Percentiles rank a stretch among this genome's conserved stretches.
phyloP scores from a whole-genome alignment of 306 rosid genomes.

The Geum urbanum region DNA sequence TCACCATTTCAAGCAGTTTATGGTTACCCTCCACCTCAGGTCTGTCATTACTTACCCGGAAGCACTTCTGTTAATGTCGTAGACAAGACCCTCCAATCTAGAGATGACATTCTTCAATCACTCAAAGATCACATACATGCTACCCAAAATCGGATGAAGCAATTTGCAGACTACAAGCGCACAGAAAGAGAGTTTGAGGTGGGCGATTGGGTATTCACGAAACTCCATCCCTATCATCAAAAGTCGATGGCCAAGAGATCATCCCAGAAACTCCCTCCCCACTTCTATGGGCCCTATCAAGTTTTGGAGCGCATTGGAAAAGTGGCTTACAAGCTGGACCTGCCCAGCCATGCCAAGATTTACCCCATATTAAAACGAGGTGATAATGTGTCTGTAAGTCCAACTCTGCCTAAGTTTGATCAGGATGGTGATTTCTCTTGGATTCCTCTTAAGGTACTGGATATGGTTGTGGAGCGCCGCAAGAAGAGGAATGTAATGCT shows the following conservation, averaged over 20 bases:
- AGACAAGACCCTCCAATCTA: not conserved
- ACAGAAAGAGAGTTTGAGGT: not conserved
- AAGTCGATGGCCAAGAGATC: not conserved
- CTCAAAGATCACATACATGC: not conserved
- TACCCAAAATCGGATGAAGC: not conserved
- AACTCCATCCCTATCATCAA: not conserved
- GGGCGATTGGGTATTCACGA: not conserved
- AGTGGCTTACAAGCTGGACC: not conserved
- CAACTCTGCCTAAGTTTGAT: not conserved
- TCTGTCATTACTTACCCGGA: not conserved
- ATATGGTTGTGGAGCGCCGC: too few species aligned
- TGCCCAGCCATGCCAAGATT: not conserved
- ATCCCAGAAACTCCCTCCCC: not conserved
- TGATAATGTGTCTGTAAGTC: accelerated
- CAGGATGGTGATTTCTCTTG: not conserved
- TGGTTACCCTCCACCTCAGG: accelerated
- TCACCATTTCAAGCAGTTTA: too few species aligned
- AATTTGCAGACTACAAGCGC: not conserved
- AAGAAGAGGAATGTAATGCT: too few species aligned
- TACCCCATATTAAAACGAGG: not conserved
- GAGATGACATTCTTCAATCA: not conserved
- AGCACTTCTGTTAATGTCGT: not conserved
- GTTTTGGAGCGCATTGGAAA: not conserved
- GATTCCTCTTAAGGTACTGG: not conserved
- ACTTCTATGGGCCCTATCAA: not conserved